These are phyloP conservation scores for Phytopythium kandeliae DNA, from an alignment of 352 stramenopile species.

Conservation along the genomic window DNA sequence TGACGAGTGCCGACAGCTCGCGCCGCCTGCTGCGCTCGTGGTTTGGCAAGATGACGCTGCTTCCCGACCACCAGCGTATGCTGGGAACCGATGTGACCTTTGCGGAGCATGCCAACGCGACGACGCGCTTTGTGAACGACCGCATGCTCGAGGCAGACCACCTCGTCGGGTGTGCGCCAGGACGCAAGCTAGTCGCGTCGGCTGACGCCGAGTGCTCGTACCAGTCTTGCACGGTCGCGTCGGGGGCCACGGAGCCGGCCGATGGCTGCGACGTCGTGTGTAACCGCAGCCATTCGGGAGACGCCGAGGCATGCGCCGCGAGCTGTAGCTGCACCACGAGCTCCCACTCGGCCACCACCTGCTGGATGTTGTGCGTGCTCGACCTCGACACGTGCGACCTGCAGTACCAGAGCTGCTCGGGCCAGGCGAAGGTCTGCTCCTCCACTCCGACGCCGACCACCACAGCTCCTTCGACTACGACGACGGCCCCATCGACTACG, in stretches of 20 bases:
- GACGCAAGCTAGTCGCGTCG: slow-evolving; percentile 29
- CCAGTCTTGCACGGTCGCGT: slow-evolving; percentile 24
- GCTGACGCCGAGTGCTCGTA: slow-evolving; percentile 22
- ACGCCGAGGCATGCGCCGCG: slow-evolving; percentile 13
- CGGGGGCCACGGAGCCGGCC: slow-evolving; percentile 13
- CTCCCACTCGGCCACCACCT: slow-evolving; percentile 20
- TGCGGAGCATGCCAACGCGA: slow-evolving; percentile 24
- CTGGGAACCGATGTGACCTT: slow-evolving; percentile 36
- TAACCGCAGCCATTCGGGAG: slow-evolving; percentile 28
- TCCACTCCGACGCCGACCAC: slow-evolving; percentile 12
- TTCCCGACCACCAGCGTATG: slow-evolving; percentile 52
- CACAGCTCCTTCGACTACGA: slow-evolving; percentile 5
- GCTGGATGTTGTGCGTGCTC: slow-evolving; percentile 56
- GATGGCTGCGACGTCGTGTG: slow-evolving; percentile 29
- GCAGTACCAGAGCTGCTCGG: slow-evolving; percentile 28
- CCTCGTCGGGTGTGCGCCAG: slow-evolving; percentile 30
- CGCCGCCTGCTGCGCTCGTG: slow-evolving; percentile 39
- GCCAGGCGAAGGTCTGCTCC: slow-evolving; percentile 25
- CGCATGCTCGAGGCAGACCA: slow-evolving; percentile 16
- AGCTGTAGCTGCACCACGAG: slow-evolving; percentile 23
- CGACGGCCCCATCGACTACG: slow-evolving; percentile 2
- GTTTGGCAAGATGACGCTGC: slow-evolving; percentile 63
- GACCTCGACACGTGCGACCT: slow-evolving; percentile 27
- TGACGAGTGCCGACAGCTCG: slow-evolving; percentile 13
- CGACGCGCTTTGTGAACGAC: slow-evolving; percentile 26